A percentile compares a stretch with the other conserved stretches of the same genome.
Evolutionary conservation across 176 grass and related monocot genomes (phyloP).

Genomic region (Zizania latifolia): DNA sequence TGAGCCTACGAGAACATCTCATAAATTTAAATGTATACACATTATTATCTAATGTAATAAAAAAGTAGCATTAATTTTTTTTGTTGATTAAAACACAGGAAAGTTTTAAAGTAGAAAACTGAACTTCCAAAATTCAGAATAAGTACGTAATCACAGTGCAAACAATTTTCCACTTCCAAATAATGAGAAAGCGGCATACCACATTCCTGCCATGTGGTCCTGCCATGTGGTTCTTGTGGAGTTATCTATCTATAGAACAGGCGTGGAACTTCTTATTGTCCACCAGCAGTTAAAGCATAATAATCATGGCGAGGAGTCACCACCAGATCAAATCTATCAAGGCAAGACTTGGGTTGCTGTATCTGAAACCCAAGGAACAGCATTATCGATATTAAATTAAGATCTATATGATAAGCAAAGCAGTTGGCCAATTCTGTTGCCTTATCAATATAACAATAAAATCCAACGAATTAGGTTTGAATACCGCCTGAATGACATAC

Average conservation of each 20-base stretch:
- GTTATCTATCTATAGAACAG: conserved; percentile 71
- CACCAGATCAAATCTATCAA: too few species aligned
- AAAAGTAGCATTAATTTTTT: too few species aligned
- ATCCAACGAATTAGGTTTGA: not conserved
- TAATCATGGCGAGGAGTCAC: conserved; percentile 84
- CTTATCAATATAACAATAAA: too few species aligned
- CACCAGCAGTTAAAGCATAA: conserved; percentile 70
- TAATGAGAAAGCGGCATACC: conserved; percentile 35
- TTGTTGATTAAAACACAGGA: too few species aligned
- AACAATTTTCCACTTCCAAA: not conserved
- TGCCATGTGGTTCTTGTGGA: conserved; percentile 63
- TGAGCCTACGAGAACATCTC: too few species aligned
- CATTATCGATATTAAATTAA: not conserved
- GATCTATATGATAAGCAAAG: not conserved
- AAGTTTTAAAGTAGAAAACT: too few species aligned
- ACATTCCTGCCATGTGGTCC: too few species aligned
- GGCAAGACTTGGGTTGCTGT: too few species aligned
- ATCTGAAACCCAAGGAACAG: too few species aligned
- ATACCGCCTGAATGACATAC: conserved; percentile 77
- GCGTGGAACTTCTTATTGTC: conserved; percentile 67
- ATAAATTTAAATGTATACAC: too few species aligned
- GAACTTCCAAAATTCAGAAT: conserved; percentile 27
- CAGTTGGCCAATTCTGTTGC: not conserved
- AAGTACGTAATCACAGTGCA: not conserved
- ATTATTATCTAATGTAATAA: too few species aligned